Conservation (phyloP, 1,284 basidiomycete genomes). For the Ustilago esculenta region DNA sequence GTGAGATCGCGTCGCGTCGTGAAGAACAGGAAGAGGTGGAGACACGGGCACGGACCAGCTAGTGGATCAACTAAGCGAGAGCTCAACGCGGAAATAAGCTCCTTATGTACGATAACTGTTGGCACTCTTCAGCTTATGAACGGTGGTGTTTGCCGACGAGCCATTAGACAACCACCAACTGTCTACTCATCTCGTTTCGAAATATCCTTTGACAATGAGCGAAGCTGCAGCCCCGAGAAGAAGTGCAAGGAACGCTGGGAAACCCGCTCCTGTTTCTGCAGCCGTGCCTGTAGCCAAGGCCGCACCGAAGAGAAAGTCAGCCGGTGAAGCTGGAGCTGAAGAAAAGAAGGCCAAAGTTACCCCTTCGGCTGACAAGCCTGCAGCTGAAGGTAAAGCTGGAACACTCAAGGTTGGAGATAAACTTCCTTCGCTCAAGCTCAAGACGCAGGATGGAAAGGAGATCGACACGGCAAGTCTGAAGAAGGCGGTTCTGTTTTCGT, state of each 20-base stretch:
- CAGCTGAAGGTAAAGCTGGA: background rate
- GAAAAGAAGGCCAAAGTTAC: constrained; percentile 31
- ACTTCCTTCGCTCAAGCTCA: constrained; percentile 79
- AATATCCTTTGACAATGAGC: constrained; percentile 3
- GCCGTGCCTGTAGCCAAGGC: constrained; percentile 8
- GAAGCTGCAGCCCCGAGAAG: constrained; percentile 22
- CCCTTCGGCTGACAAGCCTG: background rate
- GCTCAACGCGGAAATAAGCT: no score
- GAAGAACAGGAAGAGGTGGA: no score
- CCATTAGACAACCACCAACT: no score
- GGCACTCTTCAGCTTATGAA: no score
- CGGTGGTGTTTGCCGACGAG: no score
- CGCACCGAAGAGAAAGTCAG: constrained; percentile 10
- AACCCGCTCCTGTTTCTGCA: constrained; percentile 16
- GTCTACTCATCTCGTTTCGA: background rate
- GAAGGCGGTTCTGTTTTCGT: constrained; percentile 46
- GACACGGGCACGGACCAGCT: no score
- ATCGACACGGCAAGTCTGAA: constrained; percentile 18
- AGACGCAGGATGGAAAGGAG: constrained; percentile 66
- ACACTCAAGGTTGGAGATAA: constrained; percentile 76
- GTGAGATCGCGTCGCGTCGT: no score
- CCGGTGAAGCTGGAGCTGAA: background rate
- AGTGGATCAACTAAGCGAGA: no score
- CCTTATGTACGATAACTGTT: no score
- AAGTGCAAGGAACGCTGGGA: constrained; percentile 33